Base-by-base conservation (phyloP, 2,329 filamentous ascomycete genomes). In the Decorospora gaudefroyi region DNA sequence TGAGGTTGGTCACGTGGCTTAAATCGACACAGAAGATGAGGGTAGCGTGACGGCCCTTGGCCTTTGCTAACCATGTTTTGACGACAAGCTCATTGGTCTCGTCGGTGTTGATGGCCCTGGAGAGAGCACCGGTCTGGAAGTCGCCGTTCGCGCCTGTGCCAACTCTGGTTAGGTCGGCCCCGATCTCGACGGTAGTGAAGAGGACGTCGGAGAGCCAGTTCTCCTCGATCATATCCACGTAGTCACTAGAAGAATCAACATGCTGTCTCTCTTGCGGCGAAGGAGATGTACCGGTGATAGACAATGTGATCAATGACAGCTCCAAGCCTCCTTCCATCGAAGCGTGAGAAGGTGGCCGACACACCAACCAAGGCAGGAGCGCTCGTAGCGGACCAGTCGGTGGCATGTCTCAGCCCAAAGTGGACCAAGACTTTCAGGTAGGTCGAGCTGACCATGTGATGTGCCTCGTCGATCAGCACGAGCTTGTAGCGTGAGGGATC, bases 11-110 rank as follows among this genome's bases (percentile, higher is more conserved):
- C 6, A 96, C 87, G 68, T 99, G 93, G 10, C 80, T 81, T 12
- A 96, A 75, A 66, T 99, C 91, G 8, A 96, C 92, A 62, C 93
- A 97, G 67, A 99, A 99, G 0, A 92, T 88, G 13, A 99, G 75
- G 0, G 93, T 97, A 0, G 92, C 96, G 61, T 87, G 87, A 27
- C 92, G 80, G 9, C 76, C 80, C 4, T 73, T 61, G 0, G 89
- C 90, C 65, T 88, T 90, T 8, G 86, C 82, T 54, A 90, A 74
- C 93, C 93, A 99, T 23, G 89, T 84, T 27, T 87, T 83, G 26
- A 97, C 85, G 0, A 89, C 91, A 26, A 96, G 81, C 8, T 91
- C 83, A 64, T 97, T 99, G 51, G 86, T 83, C 42, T 84, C 76
- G 1, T 82, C 75, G 0, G 87, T 96, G 64, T 97, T 97, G 61